Conservation (phyloP, 805 yeast species). For the Trichomonascus vanleenenianus region DNA sequence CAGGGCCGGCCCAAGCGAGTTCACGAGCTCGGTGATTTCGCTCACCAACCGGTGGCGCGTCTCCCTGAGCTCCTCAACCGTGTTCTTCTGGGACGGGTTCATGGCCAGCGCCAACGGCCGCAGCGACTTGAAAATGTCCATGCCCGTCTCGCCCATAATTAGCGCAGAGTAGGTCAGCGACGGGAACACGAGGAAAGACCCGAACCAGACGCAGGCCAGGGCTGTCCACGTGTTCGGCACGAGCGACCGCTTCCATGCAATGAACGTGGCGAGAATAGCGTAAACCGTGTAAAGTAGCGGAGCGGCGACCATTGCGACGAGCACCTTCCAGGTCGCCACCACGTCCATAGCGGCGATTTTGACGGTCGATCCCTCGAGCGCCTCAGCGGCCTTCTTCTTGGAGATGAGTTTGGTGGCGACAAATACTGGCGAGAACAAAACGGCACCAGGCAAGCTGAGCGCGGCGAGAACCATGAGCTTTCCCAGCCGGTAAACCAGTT, state of each 20-base stretch:
- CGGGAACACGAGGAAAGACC: conserved; percentile 37
- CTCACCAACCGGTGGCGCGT: conserved; percentile 55
- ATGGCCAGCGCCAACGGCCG: conserved; percentile 61
- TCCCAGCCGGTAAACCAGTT: conserved; percentile 43
- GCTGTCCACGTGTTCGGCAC: conserved; percentile 20
- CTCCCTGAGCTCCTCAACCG: conserved; percentile 46
- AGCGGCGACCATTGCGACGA: conserved; percentile 81
- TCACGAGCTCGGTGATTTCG: conserved; percentile 72
- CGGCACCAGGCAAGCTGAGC: conserved; percentile 79
- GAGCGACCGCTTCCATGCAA: conserved; percentile 26
- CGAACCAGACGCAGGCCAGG: conserved; percentile 21
- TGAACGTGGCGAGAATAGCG: conserved; percentile 42
- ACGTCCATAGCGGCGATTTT: conserved; percentile 91
- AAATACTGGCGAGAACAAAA: conserved; percentile 84
- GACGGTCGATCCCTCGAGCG: conserved; percentile 80
- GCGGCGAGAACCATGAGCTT: conserved; percentile 49
- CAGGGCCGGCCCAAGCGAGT: conserved; percentile 72
- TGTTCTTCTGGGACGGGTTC: conserved; percentile 29
- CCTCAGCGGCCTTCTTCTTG: conserved; percentile 61
- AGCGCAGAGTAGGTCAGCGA: conserved; percentile 83
- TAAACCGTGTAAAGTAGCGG: conserved; percentile 80
- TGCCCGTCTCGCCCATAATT: conserved; percentile 85
- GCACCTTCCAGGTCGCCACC: conserved; percentile 93
- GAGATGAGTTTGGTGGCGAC: conserved; percentile 70
- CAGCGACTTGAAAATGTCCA: conserved; percentile 77